Evolutionary conservation across 1,284 basidiomycete species (phyloP), one percentile per base, ranked within the genome.

Genomic region (Sphagnurus paluster): DNA sequence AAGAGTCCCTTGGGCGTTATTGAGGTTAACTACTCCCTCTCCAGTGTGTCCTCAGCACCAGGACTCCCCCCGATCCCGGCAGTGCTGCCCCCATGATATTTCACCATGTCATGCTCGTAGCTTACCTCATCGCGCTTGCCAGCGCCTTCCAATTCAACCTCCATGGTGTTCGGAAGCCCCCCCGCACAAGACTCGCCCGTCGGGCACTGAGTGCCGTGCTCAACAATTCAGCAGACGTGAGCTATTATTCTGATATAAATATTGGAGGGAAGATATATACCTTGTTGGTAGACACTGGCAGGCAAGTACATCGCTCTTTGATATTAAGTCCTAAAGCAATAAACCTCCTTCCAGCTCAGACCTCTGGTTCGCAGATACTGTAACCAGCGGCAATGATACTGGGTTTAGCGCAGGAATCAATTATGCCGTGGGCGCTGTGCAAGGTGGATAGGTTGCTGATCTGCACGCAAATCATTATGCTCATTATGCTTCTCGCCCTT

Each of bases 281-380:
- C 13, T 68, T 82, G 40, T 60, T 82, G 39, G 71, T 87, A 46
- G 84, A 87, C 56, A 86, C 84, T 4, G 85, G 84, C 43, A 87
- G 82, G 85, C 82, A 49, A 24, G 67, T 48, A 23, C 10, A 41
- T 36, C 13, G 38, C 3, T 28, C n/a, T 8, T 6, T 2, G 13
- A 10, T 16, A 3, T 4, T 16, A 10, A 28, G 7, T 11, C 38
- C 17, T 14, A 19, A 24, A 26, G 25, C 24, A 9, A 38, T 14
- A 14, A 7, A n/a, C n/a, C 13, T 8, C 6, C 17, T 20, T 37
- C 7, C 37, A 75, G 81, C 48, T 77, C 80, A 21, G 82, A 84
- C 59, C 62, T 84, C 20, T 82, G 79, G 74, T 74, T 84, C 1
- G 72, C 74, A 13, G 80, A 75, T 11, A 60, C 54, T 28, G 71